A percentile compares a stretch with the other conserved stretches of the same genome.
phyloP scores from a whole-genome alignment of 495 filamentous ascomycete genomes.

The Elasticomyces elasticus region DNA sequence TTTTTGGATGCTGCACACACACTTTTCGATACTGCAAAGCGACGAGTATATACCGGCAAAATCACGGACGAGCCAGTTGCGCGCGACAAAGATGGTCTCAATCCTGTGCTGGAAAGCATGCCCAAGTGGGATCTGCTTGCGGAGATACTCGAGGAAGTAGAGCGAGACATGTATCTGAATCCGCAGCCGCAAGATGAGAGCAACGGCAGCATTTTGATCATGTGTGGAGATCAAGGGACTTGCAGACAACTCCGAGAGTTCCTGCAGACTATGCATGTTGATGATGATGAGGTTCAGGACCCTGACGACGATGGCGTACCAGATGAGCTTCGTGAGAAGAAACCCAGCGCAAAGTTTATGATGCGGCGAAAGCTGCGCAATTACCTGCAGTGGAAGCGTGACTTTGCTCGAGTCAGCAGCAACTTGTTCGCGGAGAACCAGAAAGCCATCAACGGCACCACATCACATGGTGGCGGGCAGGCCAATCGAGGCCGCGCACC shows the following conservation, averaged over 20 bases:
- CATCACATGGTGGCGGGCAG: constrained; percentile 38
- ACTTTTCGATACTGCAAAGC: constrained; percentile 84
- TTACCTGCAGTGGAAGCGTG: constrained; percentile 86
- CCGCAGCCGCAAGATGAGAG: constrained; percentile 67
- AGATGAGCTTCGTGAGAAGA: constrained; percentile 31
- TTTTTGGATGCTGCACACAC: constrained; percentile 92
- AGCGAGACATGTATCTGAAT: constrained; percentile 80
- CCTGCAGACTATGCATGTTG: constrained; percentile 63
- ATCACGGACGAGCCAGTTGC: constrained; percentile 36
- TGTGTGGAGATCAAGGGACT: constrained; percentile 84
- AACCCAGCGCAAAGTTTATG: constrained; percentile 71
- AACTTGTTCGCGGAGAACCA: constrained; percentile 67
- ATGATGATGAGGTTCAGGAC: constrained; percentile 23
- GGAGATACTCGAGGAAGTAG: constrained; percentile 85
- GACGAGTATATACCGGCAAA: constrained; percentile 75
- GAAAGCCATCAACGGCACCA: constrained; percentile 59
- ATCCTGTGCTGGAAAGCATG: constrained; percentile 84
- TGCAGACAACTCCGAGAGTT: constrained; percentile 87
- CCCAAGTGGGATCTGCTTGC: constrained; percentile 87
- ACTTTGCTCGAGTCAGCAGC: constrained; percentile 74
- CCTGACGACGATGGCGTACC: constrained; percentile 22
- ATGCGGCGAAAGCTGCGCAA: constrained; percentile 78
- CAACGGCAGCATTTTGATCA: constrained; percentile 81
- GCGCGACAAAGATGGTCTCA: constrained; percentile 51
- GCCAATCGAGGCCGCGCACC: constrained; percentile 54